Evolutionary conservation across 768 basidiomycete genomes (phyloP).

Genomic region (Pleurotus eryngii): DNA sequence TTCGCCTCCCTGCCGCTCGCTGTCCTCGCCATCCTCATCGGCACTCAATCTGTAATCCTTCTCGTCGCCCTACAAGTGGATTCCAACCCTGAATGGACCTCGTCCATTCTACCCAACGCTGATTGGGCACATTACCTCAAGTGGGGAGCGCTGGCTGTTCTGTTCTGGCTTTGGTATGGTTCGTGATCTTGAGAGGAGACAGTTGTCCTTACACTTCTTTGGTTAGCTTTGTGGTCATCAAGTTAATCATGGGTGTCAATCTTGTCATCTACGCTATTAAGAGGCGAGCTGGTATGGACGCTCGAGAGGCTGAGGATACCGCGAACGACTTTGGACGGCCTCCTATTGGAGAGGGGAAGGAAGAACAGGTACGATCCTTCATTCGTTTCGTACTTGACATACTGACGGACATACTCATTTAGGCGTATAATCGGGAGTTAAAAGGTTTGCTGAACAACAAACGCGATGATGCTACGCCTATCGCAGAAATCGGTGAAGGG

Average conservation of each 20-base stretch:
- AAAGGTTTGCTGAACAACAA: slow-evolving; percentile 67
- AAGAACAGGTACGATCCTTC: slow-evolving; percentile 63
- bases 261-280: slow-evolving; percentile 80
- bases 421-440: slow-evolving; percentile 83
- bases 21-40: slow-evolving; percentile 74
- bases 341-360: slow-evolving; percentile 86
- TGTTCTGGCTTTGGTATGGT: slow-evolving; percentile 85
- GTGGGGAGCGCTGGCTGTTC: slow-evolving; percentile 59
- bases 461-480: slow-evolving; percentile 62
- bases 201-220: background rate
- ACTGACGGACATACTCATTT: background rate
- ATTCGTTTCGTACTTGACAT: background rate
- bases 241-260: slow-evolving; percentile 89
- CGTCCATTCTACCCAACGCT: slow-evolving; percentile 40
- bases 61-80: slow-evolving; percentile 50
- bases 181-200: background rate
- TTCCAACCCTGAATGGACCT: slow-evolving; percentile 41
- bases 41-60: slow-evolving; percentile 65
- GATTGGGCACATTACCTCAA: slow-evolving; percentile 54
- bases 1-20: slow-evolving; percentile 92
- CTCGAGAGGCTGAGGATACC: slow-evolving; percentile 65
- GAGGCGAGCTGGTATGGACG: slow-evolving; percentile 75
- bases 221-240: slow-evolving; percentile 76
- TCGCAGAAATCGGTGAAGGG: slow-evolving; percentile 71
- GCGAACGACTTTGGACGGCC: slow-evolving; percentile 89